Evolutionary conservation across 2,329 filamentous ascomycete species (phyloP).

Genomic region (Pestalotiopsis fici): DNA sequence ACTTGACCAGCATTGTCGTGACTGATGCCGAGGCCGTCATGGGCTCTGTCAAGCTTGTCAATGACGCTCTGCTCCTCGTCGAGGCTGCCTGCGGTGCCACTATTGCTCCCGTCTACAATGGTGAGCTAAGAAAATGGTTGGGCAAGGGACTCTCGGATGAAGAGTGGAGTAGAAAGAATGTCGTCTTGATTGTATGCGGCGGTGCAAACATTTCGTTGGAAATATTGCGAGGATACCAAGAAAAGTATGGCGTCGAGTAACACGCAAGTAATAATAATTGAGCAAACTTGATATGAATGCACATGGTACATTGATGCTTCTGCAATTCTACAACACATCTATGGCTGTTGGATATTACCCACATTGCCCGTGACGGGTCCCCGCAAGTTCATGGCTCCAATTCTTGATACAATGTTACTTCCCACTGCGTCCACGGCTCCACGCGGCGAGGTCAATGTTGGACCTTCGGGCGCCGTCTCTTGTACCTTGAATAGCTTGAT

Average conservation of each 20-base stretch:
- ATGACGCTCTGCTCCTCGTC: slow-evolving; percentile 80
- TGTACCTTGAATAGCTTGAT: slow-evolving; percentile 91
- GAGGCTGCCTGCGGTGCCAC: slow-evolving; percentile 86
- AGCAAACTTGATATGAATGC: not conserved
- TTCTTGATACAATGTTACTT: slow-evolving; percentile 83
- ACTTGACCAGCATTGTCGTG: slow-evolving; percentile 60
- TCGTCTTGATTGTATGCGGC: slow-evolving; percentile 86
- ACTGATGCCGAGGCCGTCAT: slow-evolving; percentile 78
- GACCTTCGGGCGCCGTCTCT: slow-evolving; percentile 77
- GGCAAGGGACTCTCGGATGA: slow-evolving; percentile 52
- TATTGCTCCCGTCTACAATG: slow-evolving; percentile 68
- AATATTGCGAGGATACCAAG: slow-evolving; percentile 59
- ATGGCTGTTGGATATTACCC: not conserved
- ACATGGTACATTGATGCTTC: not conserved
- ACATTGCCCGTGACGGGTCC: slow-evolving; percentile 25
- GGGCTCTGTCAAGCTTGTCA: slow-evolving; percentile 74
- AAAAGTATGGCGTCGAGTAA: slow-evolving; percentile 39
- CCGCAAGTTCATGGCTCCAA: slow-evolving; percentile 77
- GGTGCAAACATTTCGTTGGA: slow-evolving; percentile 67
- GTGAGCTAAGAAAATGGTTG: slow-evolving; percentile 60
- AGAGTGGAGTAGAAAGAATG: slow-evolving; percentile 66
- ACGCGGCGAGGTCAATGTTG: slow-evolving; percentile 79
- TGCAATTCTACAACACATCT: not conserved
- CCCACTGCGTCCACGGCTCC: slow-evolving; percentile 94
- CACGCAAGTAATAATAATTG: not conserved